Conservation (phyloP, 2,329 filamentous ascomycete genomes). For the Pseudogymnoascus sp. region DNA sequence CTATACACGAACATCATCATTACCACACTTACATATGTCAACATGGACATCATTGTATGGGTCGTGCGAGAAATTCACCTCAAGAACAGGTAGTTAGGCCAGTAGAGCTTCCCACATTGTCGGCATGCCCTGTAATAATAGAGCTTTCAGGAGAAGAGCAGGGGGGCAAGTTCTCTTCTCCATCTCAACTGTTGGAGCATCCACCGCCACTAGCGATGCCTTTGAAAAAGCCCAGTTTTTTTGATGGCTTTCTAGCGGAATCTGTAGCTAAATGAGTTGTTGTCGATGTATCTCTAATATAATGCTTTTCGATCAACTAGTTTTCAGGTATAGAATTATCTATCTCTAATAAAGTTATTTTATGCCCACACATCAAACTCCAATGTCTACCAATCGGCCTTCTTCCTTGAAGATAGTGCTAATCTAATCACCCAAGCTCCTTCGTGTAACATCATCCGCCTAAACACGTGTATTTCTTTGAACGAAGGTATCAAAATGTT, state of each 20-base stretch:
- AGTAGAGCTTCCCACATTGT: slow-evolving; percentile 11
- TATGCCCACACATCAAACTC: neutral
- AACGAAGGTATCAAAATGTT: neutral
- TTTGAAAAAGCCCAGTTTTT: slow-evolving; percentile 12
- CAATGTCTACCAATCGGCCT: neutral
- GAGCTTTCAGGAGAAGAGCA: slow-evolving; percentile 13
- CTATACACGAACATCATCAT: slow-evolving; percentile 14
- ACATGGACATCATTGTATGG: slow-evolving; percentile 8
- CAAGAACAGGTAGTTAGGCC: neutral
- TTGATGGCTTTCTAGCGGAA: neutral
- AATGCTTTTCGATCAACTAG: neutral
- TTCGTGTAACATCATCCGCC: neutral
- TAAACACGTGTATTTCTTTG: neutral
- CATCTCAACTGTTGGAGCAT: slow-evolving; percentile 7
- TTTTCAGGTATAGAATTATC: neutral
- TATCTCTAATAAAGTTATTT: neutral
- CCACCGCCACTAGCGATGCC: slow-evolving; percentile 12
- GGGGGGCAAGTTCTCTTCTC: slow-evolving; percentile 8
- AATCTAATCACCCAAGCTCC: neutral
- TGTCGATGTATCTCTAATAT: neutral
- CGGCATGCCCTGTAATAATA: slow-evolving; percentile 10
- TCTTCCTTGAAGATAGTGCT: too few species aligned
- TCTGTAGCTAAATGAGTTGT: neutral
- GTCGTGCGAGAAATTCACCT: neutral
- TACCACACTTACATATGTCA: slow-evolving; percentile 13